These are phyloP conservation scores for Colletotrichum magnum DNA, from an alignment of 2,329 filamentous ascomycete genomes.

Conservation along the genomic window DNA sequence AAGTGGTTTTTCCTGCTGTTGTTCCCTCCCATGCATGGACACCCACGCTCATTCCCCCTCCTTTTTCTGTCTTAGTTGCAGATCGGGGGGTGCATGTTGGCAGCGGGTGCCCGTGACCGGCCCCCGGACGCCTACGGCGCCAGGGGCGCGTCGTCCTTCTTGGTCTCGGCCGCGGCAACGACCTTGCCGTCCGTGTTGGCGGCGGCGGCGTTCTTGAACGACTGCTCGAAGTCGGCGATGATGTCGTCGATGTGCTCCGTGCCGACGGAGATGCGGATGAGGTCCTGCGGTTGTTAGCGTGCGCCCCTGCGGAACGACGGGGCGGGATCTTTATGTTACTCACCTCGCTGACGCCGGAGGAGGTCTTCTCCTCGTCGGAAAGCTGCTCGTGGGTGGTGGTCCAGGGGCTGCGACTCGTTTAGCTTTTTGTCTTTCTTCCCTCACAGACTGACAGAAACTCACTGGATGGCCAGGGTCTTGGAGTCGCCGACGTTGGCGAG, in stretches of 20 bases:
- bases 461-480: constrained; percentile 93
- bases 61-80: neutral
- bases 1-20: constrained; percentile 14
- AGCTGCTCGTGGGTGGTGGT: constrained; percentile 96
- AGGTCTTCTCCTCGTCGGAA: constrained; percentile 82
- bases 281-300: constrained; percentile 68
- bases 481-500: constrained; percentile 96
- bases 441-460: constrained; percentile 39
- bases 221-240: constrained; percentile 94
- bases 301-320: neutral
- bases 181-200: constrained; percentile 54
- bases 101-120: too few relatives aligned
- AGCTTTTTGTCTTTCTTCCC: neutral
- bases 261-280: constrained; percentile 95
- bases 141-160: constrained; percentile 55
- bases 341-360: constrained; percentile 85
- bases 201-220: constrained; percentile 75
- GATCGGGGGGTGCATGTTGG: neutral
- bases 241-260: constrained; percentile 99
- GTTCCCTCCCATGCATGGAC: neutral
- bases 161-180: constrained; percentile 44
- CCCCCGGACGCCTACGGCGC: constrained; percentile 44
- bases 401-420: constrained; percentile 72
- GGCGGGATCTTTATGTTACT: constrained; percentile 25
- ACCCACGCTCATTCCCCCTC: neutral